These are phyloP conservation scores for Sungouiozyma ichnusensis DNA, from an alignment of 805 yeast genomes.

Conservation along the genomic window DNA sequence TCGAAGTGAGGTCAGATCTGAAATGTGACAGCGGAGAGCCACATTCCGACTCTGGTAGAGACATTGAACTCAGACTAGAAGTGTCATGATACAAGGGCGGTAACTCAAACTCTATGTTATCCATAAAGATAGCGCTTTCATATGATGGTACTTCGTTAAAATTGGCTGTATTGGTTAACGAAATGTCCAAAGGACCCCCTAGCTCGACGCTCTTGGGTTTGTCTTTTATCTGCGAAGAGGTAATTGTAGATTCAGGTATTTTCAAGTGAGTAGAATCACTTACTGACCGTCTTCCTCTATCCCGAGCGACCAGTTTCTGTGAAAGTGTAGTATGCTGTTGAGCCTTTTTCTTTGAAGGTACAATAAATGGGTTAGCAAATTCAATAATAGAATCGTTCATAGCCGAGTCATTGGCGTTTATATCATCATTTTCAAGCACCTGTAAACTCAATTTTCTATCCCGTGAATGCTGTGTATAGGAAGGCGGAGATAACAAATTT, in stretches of 20 bases:
- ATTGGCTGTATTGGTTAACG: conserved; percentile 8
- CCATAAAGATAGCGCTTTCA: conserved; percentile 57
- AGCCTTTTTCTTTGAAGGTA: neutral
- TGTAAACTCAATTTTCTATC: neutral
- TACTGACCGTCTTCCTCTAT: too few relatives aligned
- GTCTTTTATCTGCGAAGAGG: neutral
- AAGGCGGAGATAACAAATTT: neutral
- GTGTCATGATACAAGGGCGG: conserved; percentile 52
- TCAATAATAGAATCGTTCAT: neutral
- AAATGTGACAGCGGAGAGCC: neutral
- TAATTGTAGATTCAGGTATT: neutral
- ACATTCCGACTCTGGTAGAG: neutral
- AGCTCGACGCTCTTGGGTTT: neutral
- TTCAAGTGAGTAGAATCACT: neutral
- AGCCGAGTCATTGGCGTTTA: neutral
- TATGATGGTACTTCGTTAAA: conserved; percentile 78
- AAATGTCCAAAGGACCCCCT: neutral
- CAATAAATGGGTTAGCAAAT: neutral
- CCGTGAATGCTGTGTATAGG: neutral
- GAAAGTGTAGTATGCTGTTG: too few relatives aligned
- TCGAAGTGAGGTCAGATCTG: neutral
- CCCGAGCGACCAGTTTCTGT: too few relatives aligned
- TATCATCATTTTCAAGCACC: too few relatives aligned
- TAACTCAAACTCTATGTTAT: conserved; percentile 37
- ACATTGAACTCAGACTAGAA: neutral